Evolutionary conservation across 1,284 basidiomycete genomes (phyloP).

Genomic region (Cutaneotrichosporon sp.): DNA sequence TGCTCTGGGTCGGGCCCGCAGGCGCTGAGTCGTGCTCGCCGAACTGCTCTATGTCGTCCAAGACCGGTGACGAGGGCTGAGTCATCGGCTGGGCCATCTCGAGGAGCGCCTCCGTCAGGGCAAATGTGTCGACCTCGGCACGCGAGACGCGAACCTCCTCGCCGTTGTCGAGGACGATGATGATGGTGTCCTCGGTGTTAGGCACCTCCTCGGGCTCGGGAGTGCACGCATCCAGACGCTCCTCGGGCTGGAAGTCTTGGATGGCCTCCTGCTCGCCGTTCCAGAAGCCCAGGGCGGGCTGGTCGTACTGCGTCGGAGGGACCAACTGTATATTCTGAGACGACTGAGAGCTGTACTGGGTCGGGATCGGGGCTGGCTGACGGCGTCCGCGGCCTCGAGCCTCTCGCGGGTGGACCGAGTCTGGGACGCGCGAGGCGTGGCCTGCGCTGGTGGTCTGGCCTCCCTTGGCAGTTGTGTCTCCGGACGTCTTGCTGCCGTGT

Average conservation of each 20-base stretch:
- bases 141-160: background rate
- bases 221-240: background rate
- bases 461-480: background rate
- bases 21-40: background rate
- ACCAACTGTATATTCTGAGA: background rate
- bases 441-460: background rate
- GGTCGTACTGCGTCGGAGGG: background rate
- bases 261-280: background rate
- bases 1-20: background rate
- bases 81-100: background rate
- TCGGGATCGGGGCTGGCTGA: background rate
- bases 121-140: background rate
- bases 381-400: background rate
- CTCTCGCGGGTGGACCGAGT: background rate
- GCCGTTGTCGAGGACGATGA: conserved; percentile 1
- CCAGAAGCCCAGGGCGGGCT: background rate
- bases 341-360: background rate
- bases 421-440: background rate
- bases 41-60: background rate
- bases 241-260: conserved; percentile 1
- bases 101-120: background rate
- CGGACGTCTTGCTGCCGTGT: background rate
- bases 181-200: background rate
- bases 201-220: background rate
- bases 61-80: background rate